These are phyloP conservation scores for Solanum okadae DNA, from an alignment of 257 asterid species.

Conservation along the genomic window DNA sequence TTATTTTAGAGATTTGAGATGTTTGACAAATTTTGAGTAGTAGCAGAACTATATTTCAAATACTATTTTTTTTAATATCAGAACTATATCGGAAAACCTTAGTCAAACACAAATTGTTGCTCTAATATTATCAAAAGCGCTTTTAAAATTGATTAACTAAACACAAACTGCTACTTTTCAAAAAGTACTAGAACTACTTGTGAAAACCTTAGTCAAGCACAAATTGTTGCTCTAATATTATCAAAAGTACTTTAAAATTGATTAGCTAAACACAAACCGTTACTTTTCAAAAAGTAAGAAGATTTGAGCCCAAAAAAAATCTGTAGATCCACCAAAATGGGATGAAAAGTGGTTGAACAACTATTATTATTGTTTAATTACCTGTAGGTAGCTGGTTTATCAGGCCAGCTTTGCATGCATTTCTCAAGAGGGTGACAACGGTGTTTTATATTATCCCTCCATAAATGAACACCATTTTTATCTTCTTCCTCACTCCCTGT, in stretches of 20 bases:
- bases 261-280: background rate
- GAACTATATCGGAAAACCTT: background rate
- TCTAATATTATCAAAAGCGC: background rate
- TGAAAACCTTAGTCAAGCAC: background rate
- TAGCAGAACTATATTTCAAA: too few species aligned
- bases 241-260: background rate
- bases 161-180: background rate
- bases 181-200: background rate
- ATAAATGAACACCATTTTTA: constrained; percentile 11
- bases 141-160: background rate
- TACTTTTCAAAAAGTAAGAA: background rate
- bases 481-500: constrained; percentile 5
- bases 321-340: background rate
- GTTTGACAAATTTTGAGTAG: background rate
- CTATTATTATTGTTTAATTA: background rate
- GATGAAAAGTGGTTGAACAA: background rate
- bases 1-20: background rate
- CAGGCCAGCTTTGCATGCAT: constrained; percentile 17
- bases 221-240: background rate
- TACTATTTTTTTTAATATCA: too few species aligned
- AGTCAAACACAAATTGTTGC: too few species aligned
- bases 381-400: constrained; percentile 17
- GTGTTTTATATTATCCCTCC: constrained; percentile 21
- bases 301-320: background rate
- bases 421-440: constrained; percentile 17